Percentiles rank a stretch among this genome's conserved stretches.
Conservation (phyloP, 331 rosid species). For the Cydonia oblonga region DNA sequence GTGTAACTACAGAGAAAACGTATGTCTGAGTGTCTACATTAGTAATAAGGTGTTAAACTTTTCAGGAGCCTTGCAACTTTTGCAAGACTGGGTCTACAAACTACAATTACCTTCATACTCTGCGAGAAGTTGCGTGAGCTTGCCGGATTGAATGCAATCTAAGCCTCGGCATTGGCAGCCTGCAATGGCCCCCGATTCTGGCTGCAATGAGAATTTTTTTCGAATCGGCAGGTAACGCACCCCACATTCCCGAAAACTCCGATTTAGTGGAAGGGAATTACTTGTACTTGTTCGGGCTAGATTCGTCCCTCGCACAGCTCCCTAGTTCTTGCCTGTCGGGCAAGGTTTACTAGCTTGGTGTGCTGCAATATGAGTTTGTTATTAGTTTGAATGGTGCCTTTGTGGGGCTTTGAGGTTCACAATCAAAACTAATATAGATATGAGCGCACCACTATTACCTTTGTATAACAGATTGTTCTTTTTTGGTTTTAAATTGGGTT, state of each 20-base stretch:
- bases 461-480: too few species aligned
- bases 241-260: background rate
- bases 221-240: background rate
- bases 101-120: slow-evolving; percentile 71
- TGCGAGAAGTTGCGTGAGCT: slow-evolving; percentile 78
- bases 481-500: too few species aligned
- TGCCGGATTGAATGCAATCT: slow-evolving; percentile 77
- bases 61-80: slow-evolving; percentile 77
- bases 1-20: background rate
- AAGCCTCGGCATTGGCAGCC: background rate
- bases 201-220: background rate
- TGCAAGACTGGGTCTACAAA: slow-evolving; percentile 91
- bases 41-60: background rate
- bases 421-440: too few species aligned
- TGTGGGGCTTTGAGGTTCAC: too few species aligned
- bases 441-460: too few species aligned
- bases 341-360: too few species aligned
- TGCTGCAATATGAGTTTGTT: too few species aligned
- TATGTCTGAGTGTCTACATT: background rate
- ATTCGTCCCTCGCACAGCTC: too few species aligned
- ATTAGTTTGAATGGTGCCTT: too few species aligned
- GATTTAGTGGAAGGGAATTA: background rate
- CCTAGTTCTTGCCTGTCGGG: too few species aligned
- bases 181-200: background rate
- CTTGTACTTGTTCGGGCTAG: too few species aligned